Evolutionary conservation across 805 yeast species (phyloP).

Genomic region (Barnettozyma wickerhamii): DNA sequence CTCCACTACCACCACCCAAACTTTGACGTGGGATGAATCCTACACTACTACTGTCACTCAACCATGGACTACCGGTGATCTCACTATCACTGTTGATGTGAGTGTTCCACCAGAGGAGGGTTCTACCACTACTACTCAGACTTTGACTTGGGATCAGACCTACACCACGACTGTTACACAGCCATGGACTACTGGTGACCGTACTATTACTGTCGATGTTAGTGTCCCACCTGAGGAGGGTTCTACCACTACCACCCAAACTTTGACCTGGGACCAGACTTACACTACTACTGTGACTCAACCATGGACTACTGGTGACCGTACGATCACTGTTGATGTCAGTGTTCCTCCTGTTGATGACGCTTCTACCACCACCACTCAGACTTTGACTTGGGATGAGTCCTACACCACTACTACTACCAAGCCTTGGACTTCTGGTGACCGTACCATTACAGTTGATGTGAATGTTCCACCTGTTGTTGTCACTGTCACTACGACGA

Average conservation of each 20-base stretch:
- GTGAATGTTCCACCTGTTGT: conserved; percentile 5
- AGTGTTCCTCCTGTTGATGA: background rate
- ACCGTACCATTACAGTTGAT: conserved; percentile 2
- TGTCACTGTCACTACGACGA: conserved; percentile 1
- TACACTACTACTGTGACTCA: conserved; percentile 11
- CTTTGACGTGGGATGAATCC: conserved; percentile 10
- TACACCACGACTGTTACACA: conserved; percentile 11
- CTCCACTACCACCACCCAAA: background rate
- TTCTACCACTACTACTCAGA: background rate
- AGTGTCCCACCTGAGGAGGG: background rate
- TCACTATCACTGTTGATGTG: conserved; percentile 10
- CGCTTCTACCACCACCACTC: background rate
- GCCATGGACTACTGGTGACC: conserved; percentile 11
- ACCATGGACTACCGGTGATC: conserved; percentile 11
- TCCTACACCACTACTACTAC: conserved; percentile 11
- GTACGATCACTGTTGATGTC: conserved; percentile 4
- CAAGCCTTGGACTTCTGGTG: conserved; percentile 11
- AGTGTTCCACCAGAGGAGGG: background rate
- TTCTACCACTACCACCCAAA: background rate
- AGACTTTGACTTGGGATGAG: conserved; percentile 10
- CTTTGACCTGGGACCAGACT: conserved; percentile 11
- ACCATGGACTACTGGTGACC: conserved; percentile 12
- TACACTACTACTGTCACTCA: conserved; percentile 11
- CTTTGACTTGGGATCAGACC: conserved; percentile 11
- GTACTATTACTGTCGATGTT: conserved; percentile 4